These are phyloP conservation scores for Lactarius evosmus DNA, from an alignment of 768 basidiomycete species.

Conservation along the genomic window DNA sequence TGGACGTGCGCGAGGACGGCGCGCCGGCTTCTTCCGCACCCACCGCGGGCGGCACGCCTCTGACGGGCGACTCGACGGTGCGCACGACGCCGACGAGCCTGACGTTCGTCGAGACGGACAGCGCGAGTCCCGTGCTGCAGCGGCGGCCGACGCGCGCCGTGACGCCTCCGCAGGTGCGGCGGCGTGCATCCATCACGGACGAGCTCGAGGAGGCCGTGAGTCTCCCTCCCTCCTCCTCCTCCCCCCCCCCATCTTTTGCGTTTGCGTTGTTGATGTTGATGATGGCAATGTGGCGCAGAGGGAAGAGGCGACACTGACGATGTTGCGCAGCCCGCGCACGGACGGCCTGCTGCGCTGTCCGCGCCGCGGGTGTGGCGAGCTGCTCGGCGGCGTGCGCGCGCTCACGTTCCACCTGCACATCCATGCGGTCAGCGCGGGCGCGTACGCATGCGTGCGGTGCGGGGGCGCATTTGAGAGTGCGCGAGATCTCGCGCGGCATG, in stretches of 20 bases:
- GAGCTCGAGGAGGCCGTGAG: constrained; percentile 27
- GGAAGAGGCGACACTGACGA: constrained; percentile 24
- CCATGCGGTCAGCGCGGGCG: constrained; percentile 15
- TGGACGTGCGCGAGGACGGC: background rate
- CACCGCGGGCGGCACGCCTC: background rate
- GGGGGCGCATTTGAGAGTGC: constrained; percentile 21
- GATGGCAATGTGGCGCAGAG: too few relatives aligned
- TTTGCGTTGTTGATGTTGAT: too few relatives aligned
- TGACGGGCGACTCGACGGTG: constrained; percentile 12
- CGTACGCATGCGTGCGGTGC: constrained; percentile 21
- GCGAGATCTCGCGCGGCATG: constrained; percentile 23
- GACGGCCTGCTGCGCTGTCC: constrained; percentile 19
- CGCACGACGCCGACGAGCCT: constrained; percentile 23
- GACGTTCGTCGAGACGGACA: constrained; percentile 18
- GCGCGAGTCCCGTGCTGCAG: background rate
- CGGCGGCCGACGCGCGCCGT: constrained; percentile 15
- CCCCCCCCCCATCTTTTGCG: too few relatives aligned
- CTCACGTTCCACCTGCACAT: constrained; percentile 28
- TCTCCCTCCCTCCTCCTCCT: background rate
- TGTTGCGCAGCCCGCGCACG: constrained; percentile 19
- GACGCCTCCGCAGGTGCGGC: constrained; percentile 19
- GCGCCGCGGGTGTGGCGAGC: constrained; percentile 18
- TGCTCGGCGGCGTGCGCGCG: constrained; percentile 23
- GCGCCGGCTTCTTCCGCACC: background rate
- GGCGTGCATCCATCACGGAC: constrained; percentile 17